Evolutionary conservation across 257 asterid genomes (phyloP).

Genomic region (Verbascum thapsus): DNA sequence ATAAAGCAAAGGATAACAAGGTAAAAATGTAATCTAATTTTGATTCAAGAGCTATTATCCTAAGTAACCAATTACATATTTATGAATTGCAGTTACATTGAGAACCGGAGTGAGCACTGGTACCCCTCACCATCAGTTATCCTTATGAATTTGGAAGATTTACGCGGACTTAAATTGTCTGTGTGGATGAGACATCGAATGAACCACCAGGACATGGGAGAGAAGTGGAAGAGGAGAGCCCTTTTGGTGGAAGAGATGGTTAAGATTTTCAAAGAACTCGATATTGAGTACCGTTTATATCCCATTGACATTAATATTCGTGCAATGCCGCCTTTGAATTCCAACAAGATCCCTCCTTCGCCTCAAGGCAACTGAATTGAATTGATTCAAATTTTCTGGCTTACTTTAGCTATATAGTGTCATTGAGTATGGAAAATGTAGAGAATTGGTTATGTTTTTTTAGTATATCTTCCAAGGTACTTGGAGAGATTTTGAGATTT

Average conservation of each 20-base stretch:
- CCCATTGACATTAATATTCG: constrained; percentile 71
- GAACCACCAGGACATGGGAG: constrained; percentile 84
- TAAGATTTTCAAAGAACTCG: constrained; percentile 70
- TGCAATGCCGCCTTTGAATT: constrained; percentile 56
- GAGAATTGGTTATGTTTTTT: neutral
- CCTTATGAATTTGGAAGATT: constrained; percentile 56
- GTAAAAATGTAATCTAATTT: constrained; percentile 28
- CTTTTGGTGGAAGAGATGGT: constrained; percentile 66
- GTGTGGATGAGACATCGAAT: constrained; percentile 86
- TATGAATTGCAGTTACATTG: constrained; percentile 52
- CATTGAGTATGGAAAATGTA: neutral
- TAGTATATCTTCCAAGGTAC: neutral
- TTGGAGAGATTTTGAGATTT: neutral
- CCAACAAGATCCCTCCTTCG: constrained; percentile 53
- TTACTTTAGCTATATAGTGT: neutral
- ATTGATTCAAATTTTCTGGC: no score
- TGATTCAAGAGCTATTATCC: neutral
- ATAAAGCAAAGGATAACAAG: constrained; percentile 55
- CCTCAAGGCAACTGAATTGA: constrained; percentile 32
- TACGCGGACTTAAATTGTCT: constrained; percentile 51
- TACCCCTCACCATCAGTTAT: constrained; percentile 62
- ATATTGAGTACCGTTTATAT: constrained; percentile 72
- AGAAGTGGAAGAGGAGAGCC: constrained; percentile 69
- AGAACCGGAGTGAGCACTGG: constrained; percentile 81
- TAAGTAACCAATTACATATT: neutral